These are phyloP conservation scores for Phytophthora sp. DNA, from an alignment of 352 stramenopile species.

Conservation along the genomic window DNA sequence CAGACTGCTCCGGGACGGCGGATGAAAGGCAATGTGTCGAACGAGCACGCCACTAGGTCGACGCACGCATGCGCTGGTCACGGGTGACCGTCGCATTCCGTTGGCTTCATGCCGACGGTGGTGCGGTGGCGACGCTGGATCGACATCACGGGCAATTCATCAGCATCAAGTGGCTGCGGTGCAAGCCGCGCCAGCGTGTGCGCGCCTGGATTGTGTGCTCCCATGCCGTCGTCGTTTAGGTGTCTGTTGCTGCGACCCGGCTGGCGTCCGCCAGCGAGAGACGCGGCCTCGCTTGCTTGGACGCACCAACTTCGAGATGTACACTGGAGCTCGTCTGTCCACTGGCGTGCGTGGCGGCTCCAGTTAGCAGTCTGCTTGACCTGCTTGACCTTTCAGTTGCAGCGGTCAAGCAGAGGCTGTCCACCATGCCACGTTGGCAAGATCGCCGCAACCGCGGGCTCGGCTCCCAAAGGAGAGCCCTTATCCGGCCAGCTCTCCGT, in stretches of 20 bases:
- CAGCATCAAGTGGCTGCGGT: background rate
- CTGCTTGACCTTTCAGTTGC: too few relatives aligned
- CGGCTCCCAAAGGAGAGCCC: too few relatives aligned
- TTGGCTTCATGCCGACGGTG: background rate
- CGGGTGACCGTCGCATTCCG: background rate
- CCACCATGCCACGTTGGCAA: background rate
- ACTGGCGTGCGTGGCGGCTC: constrained; percentile 6
- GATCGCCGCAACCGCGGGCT: too few relatives aligned
- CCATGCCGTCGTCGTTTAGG: background rate
- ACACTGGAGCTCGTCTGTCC: constrained; percentile 3
- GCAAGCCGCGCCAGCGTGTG: background rate
- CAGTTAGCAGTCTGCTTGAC: too few relatives aligned
- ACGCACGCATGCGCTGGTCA: background rate
- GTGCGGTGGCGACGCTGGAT: too few relatives aligned
- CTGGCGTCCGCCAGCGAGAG: background rate
- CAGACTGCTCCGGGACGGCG: background rate
- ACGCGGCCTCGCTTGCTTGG: too few relatives aligned
- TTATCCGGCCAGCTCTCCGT: too few relatives aligned
- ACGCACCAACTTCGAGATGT: background rate
- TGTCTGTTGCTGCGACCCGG: background rate
- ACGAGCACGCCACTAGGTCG: background rate
- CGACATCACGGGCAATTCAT: too few relatives aligned
- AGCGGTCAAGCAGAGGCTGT: too few relatives aligned
- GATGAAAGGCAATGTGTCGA: background rate
- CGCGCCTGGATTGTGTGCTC: background rate